phyloP scores from a whole-genome alignment of 192 early-diverging fungal genomes.

The Neocallimastix lanati region DNA sequence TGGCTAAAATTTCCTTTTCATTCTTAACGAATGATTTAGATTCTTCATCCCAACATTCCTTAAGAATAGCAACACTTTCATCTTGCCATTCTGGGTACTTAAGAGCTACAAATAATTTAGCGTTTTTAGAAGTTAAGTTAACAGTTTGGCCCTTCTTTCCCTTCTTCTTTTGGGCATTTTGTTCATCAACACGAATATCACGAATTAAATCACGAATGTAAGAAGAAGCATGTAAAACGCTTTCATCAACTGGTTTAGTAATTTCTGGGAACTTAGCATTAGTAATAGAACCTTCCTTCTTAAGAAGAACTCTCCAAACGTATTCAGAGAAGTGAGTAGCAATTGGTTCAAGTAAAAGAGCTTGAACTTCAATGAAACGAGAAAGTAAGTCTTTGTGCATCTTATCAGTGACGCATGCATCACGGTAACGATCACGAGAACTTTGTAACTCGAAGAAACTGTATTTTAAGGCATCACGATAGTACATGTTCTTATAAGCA shows the following conservation, averaged over 20 bases:
- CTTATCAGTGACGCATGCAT: conserved; percentile 46
- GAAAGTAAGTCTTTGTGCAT: conserved; percentile 75
- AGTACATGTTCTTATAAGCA: conserved; percentile 62
- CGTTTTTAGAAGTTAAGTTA: conserved; percentile 8
- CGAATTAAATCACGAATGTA: conserved; percentile 61
- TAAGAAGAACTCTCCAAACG: conserved; percentile 62
- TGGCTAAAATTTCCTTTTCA: conserved; percentile 42
- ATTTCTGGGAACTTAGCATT: conserved; percentile 16
- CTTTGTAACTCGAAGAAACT: conserved; percentile 79
- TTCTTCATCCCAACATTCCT: conserved; percentile 16
- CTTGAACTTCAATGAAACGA: conserved; percentile 68
- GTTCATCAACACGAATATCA: conserved; percentile 65
- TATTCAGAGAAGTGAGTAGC: conserved; percentile 88
- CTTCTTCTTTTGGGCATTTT: conserved; percentile 52
- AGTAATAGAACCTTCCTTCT: conserved; percentile 25
- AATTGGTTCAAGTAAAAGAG: conserved; percentile 71
- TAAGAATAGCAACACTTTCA: conserved; percentile 18
- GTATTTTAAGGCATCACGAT: conserved; percentile 78
- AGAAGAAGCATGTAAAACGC: conserved; percentile 48
- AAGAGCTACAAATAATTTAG: conserved; percentile 55
- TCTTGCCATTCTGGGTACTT: conserved; percentile 94
- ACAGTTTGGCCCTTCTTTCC: conserved; percentile 41
- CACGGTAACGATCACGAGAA: conserved; percentile 75
- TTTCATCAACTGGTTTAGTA: conserved; percentile 40
- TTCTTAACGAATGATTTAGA: conserved; percentile 46